Conservation (phyloP, 2,329 filamentous ascomycete species). For the Stachybotrys chartarum region DNA sequence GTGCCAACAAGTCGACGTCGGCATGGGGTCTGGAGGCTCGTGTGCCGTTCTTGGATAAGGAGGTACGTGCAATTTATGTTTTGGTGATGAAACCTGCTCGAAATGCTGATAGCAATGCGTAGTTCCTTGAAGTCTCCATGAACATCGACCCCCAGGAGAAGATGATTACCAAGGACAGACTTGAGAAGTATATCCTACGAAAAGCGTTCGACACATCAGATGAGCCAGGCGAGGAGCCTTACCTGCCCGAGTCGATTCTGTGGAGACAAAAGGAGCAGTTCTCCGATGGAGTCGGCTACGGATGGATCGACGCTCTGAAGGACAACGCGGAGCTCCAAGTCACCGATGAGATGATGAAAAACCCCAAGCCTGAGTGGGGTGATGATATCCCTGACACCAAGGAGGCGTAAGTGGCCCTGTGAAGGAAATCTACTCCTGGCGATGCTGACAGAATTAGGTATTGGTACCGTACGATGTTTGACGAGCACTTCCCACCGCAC, state of each 20-base stretch:
- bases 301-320: constrained; percentile 97
- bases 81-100: background rate
- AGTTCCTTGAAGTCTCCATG: constrained; percentile 91
- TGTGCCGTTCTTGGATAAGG: constrained; percentile 95
- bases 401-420: constrained; percentile 62
- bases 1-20: constrained; percentile 98
- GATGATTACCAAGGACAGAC: constrained; percentile 82
- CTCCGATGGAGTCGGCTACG: constrained; percentile 95
- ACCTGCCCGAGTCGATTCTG: constrained; percentile 92
- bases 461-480: constrained; percentile 98
- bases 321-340: constrained; percentile 85
- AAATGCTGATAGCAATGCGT: no score
- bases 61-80: constrained; percentile 36
- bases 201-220: constrained; percentile 95
- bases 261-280: constrained; percentile 99
- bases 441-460: constrained; percentile 47
- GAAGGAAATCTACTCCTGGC: background rate
- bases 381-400: constrained; percentile 89
- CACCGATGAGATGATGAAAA: constrained; percentile 96
- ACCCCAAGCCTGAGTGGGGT: constrained; percentile 96
- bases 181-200: constrained; percentile 97
- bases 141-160: constrained; percentile 91
- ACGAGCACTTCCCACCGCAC: constrained; percentile 91
- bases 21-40: constrained; percentile 97
- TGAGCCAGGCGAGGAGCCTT: constrained; percentile 72